Conservation (phyloP, 495 filamentous ascomycete species). For the Talaromyces wortmannii region DNA sequence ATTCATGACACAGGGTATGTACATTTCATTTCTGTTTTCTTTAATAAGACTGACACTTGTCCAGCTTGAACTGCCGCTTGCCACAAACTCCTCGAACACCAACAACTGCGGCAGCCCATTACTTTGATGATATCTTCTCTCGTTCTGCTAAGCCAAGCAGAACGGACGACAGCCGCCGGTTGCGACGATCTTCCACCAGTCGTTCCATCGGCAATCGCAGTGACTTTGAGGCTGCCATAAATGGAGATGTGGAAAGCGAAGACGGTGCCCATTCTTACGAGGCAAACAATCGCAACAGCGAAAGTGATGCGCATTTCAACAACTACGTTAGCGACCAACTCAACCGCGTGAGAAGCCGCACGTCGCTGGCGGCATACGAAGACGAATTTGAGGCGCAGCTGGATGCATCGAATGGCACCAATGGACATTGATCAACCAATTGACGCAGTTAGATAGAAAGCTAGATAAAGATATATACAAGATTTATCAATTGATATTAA, state of each 20-base stretch:
- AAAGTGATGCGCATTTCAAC: conserved; percentile 58
- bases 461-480: neutral
- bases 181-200: conserved; percentile 76
- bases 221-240: conserved; percentile 56
- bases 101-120: conserved; percentile 73
- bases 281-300: conserved; percentile 28
- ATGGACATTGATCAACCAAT: neutral
- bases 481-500: neutral
- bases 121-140: conserved; percentile 89
- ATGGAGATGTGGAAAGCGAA: conserved; percentile 21
- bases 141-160: conserved; percentile 29
- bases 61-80: conserved; percentile 79
- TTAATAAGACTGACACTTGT: conserved; percentile 5
- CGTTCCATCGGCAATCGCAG: conserved; percentile 84
- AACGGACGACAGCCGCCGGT: conserved; percentile 29
- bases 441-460: neutral
- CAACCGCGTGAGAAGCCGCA: conserved; percentile 51
- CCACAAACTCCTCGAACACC: conserved; percentile 91
- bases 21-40: neutral
- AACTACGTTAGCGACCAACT: conserved; percentile 68
- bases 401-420: conserved; percentile 11
- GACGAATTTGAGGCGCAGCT: conserved; percentile 55
- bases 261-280: conserved; percentile 14
- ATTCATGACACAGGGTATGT: conserved; percentile 92
- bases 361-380: conserved; percentile 43